These are phyloP conservation scores for Mycosarcoma maydis DNA, from an alignment of 1,284 basidiomycete species.

Conservation along the genomic window DNA sequence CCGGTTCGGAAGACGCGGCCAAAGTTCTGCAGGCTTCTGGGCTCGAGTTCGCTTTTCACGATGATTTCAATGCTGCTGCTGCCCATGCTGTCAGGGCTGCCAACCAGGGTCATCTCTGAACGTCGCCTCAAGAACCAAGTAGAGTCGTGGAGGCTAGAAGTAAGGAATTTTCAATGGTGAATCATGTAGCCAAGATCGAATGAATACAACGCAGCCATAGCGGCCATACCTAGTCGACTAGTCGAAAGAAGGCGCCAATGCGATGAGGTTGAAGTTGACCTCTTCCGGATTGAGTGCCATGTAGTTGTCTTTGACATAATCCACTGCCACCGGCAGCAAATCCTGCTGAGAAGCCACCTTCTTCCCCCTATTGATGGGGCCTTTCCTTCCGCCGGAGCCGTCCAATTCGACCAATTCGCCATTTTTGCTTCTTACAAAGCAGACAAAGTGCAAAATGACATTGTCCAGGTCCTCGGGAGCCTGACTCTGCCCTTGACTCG, in stretches of 20 bases:
- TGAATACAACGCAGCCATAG: too few relatives aligned
- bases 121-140: too few relatives aligned
- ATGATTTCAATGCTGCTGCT: slow-evolving; percentile 55
- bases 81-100: slow-evolving; percentile 49
- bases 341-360: slow-evolving; percentile 43
- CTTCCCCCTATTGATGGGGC: slow-evolving; percentile 53
- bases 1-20: slow-evolving; percentile 47
- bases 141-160: too few relatives aligned
- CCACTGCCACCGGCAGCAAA: slow-evolving; percentile 39
- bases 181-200: too few relatives aligned
- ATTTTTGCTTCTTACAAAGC: slow-evolving; percentile 56
- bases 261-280: slow-evolving; percentile 64
- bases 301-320: slow-evolving; percentile 59
- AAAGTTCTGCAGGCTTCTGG: slow-evolving; percentile 33
- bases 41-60: slow-evolving; percentile 42
- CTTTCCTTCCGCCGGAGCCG: slow-evolving; percentile 51
- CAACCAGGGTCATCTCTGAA: slow-evolving; percentile 36
- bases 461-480: slow-evolving; percentile 60
- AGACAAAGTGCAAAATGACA: slow-evolving; percentile 65
- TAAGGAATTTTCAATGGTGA: too few relatives aligned
- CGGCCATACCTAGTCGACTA: neutral
- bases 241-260: slow-evolving; percentile 45
- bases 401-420: slow-evolving; percentile 64
- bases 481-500: slow-evolving; percentile 57
- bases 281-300: slow-evolving; percentile 59